These are phyloP conservation scores for Fusarium begoniae DNA, from an alignment of 2,329 filamentous ascomycete genomes.

Conservation along the genomic window DNA sequence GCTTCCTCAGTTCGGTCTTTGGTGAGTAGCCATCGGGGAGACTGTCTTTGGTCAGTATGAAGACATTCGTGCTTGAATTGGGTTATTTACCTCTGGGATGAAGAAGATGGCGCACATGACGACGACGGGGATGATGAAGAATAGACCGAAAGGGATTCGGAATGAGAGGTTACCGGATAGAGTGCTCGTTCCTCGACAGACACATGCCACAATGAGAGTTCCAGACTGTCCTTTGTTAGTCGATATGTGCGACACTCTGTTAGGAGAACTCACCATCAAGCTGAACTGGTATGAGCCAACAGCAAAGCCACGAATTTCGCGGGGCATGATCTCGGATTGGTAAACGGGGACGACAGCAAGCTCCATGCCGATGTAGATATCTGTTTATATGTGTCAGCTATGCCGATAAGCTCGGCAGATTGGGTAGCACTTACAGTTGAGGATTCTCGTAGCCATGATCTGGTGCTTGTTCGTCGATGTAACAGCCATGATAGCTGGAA, in stretches of 20 bases:
- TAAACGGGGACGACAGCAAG: slow-evolving; percentile 45
- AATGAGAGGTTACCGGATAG: slow-evolving; percentile 33
- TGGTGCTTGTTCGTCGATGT: slow-evolving; percentile 36
- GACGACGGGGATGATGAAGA: slow-evolving; percentile 34
- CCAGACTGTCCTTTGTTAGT: background rate
- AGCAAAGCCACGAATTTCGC: slow-evolving; percentile 48
- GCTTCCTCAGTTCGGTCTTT: slow-evolving; percentile 34
- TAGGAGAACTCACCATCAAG: slow-evolving; percentile 32
- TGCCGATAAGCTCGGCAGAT: too few species aligned
- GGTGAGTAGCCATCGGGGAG: slow-evolving; percentile 37
- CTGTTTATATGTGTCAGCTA: background rate
- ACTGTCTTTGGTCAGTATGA: background rate
- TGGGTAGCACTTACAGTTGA: slow-evolving; percentile 16
- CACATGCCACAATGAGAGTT: slow-evolving; percentile 38
- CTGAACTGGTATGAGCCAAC: slow-evolving; percentile 49
- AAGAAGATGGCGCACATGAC: slow-evolving; percentile 33
- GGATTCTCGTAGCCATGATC: slow-evolving; percentile 36
- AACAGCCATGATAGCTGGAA: slow-evolving; percentile 32
- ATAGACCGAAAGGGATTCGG: slow-evolving; percentile 33
- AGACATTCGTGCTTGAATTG: too few species aligned
- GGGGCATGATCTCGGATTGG: slow-evolving; percentile 45
- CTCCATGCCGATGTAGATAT: slow-evolving; percentile 38
- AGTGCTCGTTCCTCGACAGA: slow-evolving; percentile 33
- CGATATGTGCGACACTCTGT: fast-evolving
- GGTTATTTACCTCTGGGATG: slow-evolving; percentile 26